Percentiles rank a stretch among this genome's conserved stretches.
Conservation (phyloP, 2,329 filamentous ascomycete species). For the Grosmannia penicillata region DNA sequence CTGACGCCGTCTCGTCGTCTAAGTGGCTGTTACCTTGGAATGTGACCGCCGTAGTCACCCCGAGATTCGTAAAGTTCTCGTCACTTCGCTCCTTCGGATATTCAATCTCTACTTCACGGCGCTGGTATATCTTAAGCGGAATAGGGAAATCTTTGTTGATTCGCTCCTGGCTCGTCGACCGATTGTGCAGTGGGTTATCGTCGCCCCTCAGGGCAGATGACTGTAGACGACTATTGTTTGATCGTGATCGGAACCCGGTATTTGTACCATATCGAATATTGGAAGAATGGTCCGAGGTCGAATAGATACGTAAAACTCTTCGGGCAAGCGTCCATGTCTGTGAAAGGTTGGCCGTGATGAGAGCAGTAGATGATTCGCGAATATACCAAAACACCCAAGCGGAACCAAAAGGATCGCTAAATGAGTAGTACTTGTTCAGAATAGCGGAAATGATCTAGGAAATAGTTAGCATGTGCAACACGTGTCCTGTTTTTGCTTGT, state of each 20-base stretch:
- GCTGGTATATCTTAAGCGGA: conserved; percentile 12
- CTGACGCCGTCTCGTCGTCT: no score
- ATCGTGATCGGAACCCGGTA: conserved; percentile 12
- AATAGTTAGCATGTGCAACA: neutral
- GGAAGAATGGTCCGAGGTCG: conserved; percentile 18
- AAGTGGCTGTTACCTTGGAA: no score
- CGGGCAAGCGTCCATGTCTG: conserved; percentile 28
- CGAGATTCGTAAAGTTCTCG: no score
- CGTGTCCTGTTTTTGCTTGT: no score
- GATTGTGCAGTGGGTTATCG: conserved; percentile 10
- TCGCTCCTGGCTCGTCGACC: conserved; percentile 21
- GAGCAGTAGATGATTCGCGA: conserved; percentile 28
- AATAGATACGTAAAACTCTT: conserved; percentile 19
- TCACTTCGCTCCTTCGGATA: neutral
- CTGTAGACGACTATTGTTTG: neutral
- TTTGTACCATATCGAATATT: conserved; percentile 13
- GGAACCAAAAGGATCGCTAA: conserved; percentile 21
- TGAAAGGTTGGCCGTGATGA: conserved; percentile 28
- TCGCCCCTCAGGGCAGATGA: conserved; percentile 7
- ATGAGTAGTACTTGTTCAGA: conserved; percentile 31
- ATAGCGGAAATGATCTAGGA: conserved; percentile 31
- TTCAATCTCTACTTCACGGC: conserved; percentile 6
- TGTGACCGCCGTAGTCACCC: no score
- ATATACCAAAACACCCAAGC: conserved; percentile 30
- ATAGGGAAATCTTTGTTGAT: conserved; percentile 17